Percentiles rank a stretch among this genome's conserved stretches.
These are phyloP conservation scores for Inga laurina DNA, from an alignment of 306 rosid species.

Conservation along the genomic window DNA sequence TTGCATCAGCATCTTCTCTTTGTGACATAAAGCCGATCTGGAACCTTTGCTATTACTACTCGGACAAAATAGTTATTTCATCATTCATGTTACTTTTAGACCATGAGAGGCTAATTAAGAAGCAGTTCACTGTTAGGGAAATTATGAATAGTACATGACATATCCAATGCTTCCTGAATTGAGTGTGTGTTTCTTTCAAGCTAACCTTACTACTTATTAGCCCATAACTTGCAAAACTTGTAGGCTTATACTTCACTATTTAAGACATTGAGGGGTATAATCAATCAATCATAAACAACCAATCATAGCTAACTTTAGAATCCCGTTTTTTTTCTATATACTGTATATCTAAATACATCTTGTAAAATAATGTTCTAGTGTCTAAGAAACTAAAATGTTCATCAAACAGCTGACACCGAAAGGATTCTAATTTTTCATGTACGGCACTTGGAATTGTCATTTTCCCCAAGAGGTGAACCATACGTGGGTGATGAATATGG, in stretches of 20 bases:
- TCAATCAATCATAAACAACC: not conserved
- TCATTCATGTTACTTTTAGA: not conserved
- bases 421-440: not conserved
- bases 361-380: not conserved
- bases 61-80: not conserved
- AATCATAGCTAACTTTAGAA: not conserved
- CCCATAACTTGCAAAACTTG: not conserved
- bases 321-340: not conserved
- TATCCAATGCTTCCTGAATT: not conserved
- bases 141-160: not conserved
- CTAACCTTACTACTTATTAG: not conserved
- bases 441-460: not conserved
- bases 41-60: not conserved
- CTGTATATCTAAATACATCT: not conserved
- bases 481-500: not conserved
- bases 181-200: not conserved
- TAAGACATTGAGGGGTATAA: not conserved
- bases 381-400: not conserved
- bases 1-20: conserved; percentile 13
- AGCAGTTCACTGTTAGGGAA: not conserved
- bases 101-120: not conserved
- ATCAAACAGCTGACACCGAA: not conserved
- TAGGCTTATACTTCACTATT: not conserved
- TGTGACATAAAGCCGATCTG: not conserved
- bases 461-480: not conserved